These are phyloP conservation scores for Aquilaria yunnanensis DNA, from an alignment of 345 rosid species.

Conservation along the genomic window DNA sequence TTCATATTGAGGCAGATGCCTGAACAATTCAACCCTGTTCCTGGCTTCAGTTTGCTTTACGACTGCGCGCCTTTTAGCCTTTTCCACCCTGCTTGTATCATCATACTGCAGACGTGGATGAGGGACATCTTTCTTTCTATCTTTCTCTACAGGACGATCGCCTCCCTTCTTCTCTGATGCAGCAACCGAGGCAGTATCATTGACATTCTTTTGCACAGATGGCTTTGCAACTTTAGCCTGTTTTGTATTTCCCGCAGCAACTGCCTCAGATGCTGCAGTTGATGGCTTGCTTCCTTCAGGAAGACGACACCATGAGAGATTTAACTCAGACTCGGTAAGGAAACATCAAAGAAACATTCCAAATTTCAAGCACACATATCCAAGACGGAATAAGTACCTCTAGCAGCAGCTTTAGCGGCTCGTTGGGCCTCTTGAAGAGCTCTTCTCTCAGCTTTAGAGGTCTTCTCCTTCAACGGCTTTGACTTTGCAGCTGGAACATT, in stretches of 20 bases:
- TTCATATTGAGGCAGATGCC: slow-evolving; percentile 98
- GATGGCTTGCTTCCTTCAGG: slow-evolving; percentile 53
- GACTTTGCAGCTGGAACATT: slow-evolving; percentile 39
- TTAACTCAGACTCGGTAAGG: neutral
- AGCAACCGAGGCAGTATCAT: slow-evolving; percentile 40
- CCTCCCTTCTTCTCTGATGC: slow-evolving; percentile 72
- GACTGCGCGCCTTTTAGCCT: slow-evolving; percentile 86
- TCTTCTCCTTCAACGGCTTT: slow-evolving; percentile 71
- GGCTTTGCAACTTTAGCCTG: slow-evolving; percentile 46
- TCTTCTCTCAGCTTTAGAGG: slow-evolving; percentile 89
- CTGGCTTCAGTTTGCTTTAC: slow-evolving; percentile 86
- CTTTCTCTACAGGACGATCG: slow-evolving; percentile 66
- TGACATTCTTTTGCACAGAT: slow-evolving; percentile 40
- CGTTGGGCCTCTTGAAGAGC: slow-evolving; percentile 93
- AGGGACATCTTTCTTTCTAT: slow-evolving; percentile 89
- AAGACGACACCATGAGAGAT: slow-evolving; percentile 5
- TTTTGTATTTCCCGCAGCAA: slow-evolving; percentile 33
- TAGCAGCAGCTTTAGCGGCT: slow-evolving; percentile 88
- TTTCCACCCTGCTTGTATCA: slow-evolving; percentile 82
- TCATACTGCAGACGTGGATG: slow-evolving; percentile 97
- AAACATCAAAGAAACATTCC: neutral
- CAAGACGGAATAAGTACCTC: slow-evolving; percentile 38
- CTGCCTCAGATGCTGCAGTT: slow-evolving; percentile 26
- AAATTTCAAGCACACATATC: neutral
- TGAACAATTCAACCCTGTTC: slow-evolving; percentile 85